These are phyloP conservation scores for Pseudoturritis turrita DNA, from an alignment of 345 rosid species.

Conservation along the genomic window DNA sequence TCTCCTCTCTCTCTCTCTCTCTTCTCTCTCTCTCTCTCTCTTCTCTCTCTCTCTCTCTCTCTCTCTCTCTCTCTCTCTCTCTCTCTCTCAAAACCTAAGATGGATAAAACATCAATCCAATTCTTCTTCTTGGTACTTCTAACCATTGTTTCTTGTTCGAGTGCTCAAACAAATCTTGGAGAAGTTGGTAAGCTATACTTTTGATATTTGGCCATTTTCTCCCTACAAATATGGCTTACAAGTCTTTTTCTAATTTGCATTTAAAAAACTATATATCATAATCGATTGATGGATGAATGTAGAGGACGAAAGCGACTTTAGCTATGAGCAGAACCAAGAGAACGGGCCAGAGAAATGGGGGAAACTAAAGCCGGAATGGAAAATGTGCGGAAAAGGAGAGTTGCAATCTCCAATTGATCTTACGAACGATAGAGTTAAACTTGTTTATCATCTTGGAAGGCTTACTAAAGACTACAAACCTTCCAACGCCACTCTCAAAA, in stretches of 20 bases:
- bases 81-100: neutral
- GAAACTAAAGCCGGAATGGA: constrained; percentile 54
- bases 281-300: neutral
- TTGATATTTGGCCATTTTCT: neutral
- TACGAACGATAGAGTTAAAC: constrained; percentile 42
- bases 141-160: constrained; percentile 1
- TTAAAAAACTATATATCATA: neutral
- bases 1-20: neutral
- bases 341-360: constrained; percentile 77
- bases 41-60: neutral
- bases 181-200: constrained; percentile 27
- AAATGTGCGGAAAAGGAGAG: constrained; percentile 51
- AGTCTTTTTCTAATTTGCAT: neutral
- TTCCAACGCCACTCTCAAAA: constrained; percentile 51
- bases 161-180: constrained; percentile 1
- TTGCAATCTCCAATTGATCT: constrained; percentile 91
- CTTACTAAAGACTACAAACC: constrained; percentile 52
- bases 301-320: constrained; percentile 73
- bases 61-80: neutral
- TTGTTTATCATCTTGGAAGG: constrained; percentile 46
- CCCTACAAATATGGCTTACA: too few relatives aligned
- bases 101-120: constrained; percentile 14
- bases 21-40: neutral
- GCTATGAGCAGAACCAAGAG: constrained; percentile 31
- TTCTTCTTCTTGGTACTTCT: constrained; percentile 15